A percentile compares a stretch with the other conserved stretches of the same genome.
Conservation (phyloP, 129 eudicot genomes). For the Tanacetum coccineum region DNA sequence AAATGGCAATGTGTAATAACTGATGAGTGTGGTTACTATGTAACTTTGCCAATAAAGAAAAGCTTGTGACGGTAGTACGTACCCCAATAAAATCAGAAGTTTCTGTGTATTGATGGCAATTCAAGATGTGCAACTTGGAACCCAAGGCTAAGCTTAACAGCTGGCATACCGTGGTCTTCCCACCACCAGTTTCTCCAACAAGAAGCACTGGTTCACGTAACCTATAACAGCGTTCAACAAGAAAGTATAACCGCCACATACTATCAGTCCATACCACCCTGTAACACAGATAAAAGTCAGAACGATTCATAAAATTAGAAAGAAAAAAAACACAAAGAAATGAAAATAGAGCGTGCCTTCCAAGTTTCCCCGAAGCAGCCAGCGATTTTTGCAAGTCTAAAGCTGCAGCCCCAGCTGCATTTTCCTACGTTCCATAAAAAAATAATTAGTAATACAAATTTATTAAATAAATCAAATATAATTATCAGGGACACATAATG, state of each 20-base stretch:
- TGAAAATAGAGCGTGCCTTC: constrained; percentile 39
- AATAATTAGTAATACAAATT: constrained; percentile 11
- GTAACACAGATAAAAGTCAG: constrained; percentile 17
- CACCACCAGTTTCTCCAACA: constrained; percentile 99
- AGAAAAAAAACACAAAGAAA: background rate
- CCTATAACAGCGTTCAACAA: constrained; percentile 80
- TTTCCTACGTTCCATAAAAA: constrained; percentile 30
- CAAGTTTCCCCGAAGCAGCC: constrained; percentile 34
- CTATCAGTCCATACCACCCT: constrained; percentile 88
- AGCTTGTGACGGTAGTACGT: constrained; percentile 23
- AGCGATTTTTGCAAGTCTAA: constrained; percentile 18
- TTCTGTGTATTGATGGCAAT: constrained; percentile 98
- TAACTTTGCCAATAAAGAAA: constrained; percentile 7
- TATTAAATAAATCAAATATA: background rate
- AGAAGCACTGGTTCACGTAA: constrained; percentile 95
- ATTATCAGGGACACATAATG: background rate
- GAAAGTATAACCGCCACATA: constrained; percentile 79
- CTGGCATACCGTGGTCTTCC: constrained; percentile 94
- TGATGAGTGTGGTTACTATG: background rate
- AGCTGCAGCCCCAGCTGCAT: constrained; percentile 25
- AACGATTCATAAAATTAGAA: background rate
- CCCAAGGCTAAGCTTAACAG: constrained; percentile 65
- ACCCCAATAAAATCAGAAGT: constrained; percentile 99
- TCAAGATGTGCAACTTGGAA: constrained; percentile 76
- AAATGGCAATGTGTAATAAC: background rate